These are phyloP conservation scores for Erodium moschatum DNA, from an alignment of 441 rosid species.

Conservation along the genomic window DNA sequence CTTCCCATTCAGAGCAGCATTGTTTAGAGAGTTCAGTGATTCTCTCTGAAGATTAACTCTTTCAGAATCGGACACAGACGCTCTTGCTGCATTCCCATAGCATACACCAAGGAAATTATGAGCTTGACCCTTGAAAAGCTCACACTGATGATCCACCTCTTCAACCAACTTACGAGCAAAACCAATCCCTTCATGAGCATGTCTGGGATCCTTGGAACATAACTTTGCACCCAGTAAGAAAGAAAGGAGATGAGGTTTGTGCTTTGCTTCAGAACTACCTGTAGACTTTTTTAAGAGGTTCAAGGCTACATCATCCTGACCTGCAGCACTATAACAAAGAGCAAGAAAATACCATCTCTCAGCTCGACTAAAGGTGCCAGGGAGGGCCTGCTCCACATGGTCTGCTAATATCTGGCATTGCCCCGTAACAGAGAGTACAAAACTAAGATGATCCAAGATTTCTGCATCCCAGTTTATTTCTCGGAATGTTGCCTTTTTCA, in stretches of 20 bases:
- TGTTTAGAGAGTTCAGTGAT: constrained; percentile 49
- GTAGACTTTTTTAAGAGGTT: constrained; percentile 57
- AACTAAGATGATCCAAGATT: constrained; percentile 69
- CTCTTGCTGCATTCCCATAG: constrained; percentile 68
- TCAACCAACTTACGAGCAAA: constrained; percentile 48
- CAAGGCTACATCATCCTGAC: constrained; percentile 55
- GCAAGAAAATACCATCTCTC: constrained; percentile 87
- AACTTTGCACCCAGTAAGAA: constrained; percentile 68
- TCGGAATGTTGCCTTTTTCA: constrained; percentile 51
- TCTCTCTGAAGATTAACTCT: constrained; percentile 49
- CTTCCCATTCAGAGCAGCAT: constrained; percentile 41
- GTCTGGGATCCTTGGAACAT: constrained; percentile 52
- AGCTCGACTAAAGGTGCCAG: constrained; percentile 52
- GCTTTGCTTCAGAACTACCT: constrained; percentile 63
- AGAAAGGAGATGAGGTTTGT: constrained; percentile 41
- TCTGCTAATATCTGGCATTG: constrained; percentile 55
- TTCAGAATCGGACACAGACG: constrained; percentile 56
- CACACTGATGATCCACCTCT: constrained; percentile 28
- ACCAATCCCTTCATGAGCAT: constrained; percentile 51
- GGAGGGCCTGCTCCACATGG: constrained; percentile 65
- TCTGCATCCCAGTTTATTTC: constrained; percentile 74
- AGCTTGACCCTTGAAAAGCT: constrained; percentile 47
- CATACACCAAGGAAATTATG: constrained; percentile 73
- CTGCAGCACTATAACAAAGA: constrained; percentile 72
- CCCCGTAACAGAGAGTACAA: constrained; percentile 62